These are phyloP conservation scores for Fusarium tricinctum DNA, from an alignment of 2,329 filamentous ascomycete genomes.

Conservation along the genomic window DNA sequence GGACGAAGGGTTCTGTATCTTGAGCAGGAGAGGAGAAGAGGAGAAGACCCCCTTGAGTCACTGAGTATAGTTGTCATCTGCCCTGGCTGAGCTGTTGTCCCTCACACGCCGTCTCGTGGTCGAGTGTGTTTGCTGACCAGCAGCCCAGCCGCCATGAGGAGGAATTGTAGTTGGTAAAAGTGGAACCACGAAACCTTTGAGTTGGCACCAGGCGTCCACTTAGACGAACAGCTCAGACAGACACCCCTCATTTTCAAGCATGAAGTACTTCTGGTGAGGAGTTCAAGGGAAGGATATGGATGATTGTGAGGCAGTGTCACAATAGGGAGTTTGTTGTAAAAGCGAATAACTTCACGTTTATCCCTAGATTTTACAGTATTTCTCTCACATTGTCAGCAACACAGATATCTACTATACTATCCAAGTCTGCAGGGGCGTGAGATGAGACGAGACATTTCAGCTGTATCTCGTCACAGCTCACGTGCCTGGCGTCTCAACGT, in stretches of 20 bases:
- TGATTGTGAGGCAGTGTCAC: neutral
- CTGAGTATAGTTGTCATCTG: conserved; percentile 6
- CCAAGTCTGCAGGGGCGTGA: conserved; percentile 26
- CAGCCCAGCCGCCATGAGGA: conserved; percentile 7
- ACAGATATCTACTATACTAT: conserved; percentile 3
- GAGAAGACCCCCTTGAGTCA: neutral
- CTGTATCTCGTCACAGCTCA: conserved; percentile 33
- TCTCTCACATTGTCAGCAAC: conserved; percentile 17
- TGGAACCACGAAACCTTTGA: conserved; percentile 30
- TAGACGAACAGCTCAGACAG: conserved; percentile 12
- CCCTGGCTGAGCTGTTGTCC: conserved; percentile 31
- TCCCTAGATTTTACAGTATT: neutral
- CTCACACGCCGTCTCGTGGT: conserved; percentile 37
- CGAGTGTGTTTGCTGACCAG: conserved; percentile 44
- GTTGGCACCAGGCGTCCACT: conserved; percentile 37
- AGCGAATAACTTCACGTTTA: neutral
- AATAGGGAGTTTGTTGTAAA: neutral
- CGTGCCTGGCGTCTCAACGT: conserved; percentile 24
- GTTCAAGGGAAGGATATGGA: neutral
- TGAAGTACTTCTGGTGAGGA: conserved; percentile 19
- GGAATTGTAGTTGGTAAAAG: conserved; percentile 42
- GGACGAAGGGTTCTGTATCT: neutral
- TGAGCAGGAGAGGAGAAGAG: neutral
- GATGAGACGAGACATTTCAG: conserved; percentile 28
- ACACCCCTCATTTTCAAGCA: conserved; percentile 12